phyloP scores from a whole-genome alignment of 1,284 basidiomycete species.

The Moesziomyces sp. region DNA sequence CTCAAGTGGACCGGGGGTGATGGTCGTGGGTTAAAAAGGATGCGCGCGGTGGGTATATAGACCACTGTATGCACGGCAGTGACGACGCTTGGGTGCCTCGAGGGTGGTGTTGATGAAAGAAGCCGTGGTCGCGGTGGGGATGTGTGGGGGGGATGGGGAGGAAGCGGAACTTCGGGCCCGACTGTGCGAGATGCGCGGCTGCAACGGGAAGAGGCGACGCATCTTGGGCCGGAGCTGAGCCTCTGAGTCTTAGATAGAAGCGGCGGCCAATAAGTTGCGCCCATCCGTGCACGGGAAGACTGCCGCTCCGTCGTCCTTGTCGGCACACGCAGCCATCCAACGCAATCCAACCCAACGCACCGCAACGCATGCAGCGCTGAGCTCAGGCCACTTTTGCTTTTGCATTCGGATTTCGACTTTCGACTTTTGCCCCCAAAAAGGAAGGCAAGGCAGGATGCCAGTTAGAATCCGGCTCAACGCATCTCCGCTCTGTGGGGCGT shows the following conservation, averaged over 20 bases:
- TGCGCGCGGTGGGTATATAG: too few species aligned
- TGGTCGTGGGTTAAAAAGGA: not conserved
- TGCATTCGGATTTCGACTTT: too few species aligned
- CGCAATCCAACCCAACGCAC: too few species aligned
- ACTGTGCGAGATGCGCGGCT: not conserved
- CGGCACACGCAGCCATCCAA: too few species aligned
- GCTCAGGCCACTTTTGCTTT: not conserved
- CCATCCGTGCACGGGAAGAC: not conserved
- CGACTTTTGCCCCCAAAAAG: too few species aligned
- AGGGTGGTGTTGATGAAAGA: not conserved
- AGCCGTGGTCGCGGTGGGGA: not conserved
- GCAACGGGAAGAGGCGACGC: not conserved
- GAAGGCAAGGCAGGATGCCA: not conserved
- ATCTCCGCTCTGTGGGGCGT: too few species aligned
- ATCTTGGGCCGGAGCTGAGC: too few species aligned
- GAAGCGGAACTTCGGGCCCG: slow-evolving; percentile 4
- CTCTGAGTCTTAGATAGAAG: too few species aligned
- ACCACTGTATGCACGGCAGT: too few species aligned
- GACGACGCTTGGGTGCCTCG: too few species aligned
- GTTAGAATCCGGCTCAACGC: not conserved
- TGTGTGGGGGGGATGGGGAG: not conserved
- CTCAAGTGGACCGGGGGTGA: not conserved
- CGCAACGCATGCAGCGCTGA: not conserved
- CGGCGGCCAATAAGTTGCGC: too few species aligned
- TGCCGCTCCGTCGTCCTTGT: too few species aligned